Conservation (phyloP, 2,329 filamentous ascomycete genomes). For the Beauveria brongniartii region DNA sequence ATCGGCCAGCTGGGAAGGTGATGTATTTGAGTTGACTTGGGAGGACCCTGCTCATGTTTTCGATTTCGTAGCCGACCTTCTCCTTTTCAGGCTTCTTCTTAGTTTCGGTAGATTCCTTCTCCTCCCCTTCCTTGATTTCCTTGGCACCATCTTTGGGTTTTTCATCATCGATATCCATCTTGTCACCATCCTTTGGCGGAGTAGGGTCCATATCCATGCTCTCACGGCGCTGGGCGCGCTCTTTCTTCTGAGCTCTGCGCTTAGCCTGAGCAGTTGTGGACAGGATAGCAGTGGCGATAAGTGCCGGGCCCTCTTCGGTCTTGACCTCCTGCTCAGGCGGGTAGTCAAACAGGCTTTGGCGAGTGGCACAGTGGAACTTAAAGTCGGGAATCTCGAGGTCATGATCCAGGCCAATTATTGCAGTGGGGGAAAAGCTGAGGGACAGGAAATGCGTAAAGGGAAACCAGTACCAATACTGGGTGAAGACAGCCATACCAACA, state of each 20-base stretch:
- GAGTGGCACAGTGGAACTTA: conserved; percentile 92
- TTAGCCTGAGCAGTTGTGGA: conserved; percentile 97
- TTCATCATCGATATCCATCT: conserved; percentile 80
- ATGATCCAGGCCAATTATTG: conserved; percentile 89
- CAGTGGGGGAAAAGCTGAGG: conserved; percentile 91
- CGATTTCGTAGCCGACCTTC: conserved; percentile 90
- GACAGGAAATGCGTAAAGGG: conserved; percentile 96
- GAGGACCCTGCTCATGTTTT: conserved; percentile 94
- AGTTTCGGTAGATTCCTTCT: conserved; percentile 44
- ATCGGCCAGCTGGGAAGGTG: conserved; percentile 81
- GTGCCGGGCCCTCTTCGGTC: conserved; percentile 82
- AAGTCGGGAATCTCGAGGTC: conserved; percentile 89
- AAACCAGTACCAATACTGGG: conserved; percentile 99
- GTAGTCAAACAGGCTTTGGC: conserved; percentile 94
- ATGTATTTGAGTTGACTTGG: conserved; percentile 93
- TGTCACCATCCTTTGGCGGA: conserved; percentile 57
- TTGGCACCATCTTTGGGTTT: conserved; percentile 46
- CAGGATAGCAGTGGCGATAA: conserved; percentile 90
- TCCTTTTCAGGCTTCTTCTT: conserved; percentile 95
- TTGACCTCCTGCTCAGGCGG: conserved; percentile 95
- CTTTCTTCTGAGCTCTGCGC: conserved; percentile 88
- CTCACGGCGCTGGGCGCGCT: conserved; percentile 78
- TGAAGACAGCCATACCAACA: conserved; percentile 96
- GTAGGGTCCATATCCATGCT: conserved; percentile 91
- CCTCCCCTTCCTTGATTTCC: conserved; percentile 57